These are phyloP conservation scores for Microcos paniculata DNA, from an alignment of 345 rosid species.

Conservation along the genomic window DNA sequence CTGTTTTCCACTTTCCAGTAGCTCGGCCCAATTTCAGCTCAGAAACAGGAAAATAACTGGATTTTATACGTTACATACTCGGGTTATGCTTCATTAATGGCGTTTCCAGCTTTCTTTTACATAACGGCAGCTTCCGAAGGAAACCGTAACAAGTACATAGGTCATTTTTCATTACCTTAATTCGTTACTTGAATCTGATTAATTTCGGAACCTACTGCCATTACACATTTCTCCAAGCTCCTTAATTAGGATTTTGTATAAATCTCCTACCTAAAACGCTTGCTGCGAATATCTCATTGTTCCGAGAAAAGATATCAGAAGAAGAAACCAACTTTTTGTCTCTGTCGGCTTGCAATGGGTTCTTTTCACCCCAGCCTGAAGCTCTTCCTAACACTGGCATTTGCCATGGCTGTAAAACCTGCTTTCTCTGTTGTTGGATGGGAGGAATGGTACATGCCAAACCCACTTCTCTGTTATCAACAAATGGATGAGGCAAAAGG, in stretches of 20 bases:
- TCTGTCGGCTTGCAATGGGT: background rate
- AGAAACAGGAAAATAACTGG: background rate
- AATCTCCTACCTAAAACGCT: background rate
- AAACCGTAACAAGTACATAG: background rate
- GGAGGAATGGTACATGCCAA: background rate
- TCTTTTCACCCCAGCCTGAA: background rate
- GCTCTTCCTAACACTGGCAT: background rate
- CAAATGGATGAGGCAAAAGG: background rate
- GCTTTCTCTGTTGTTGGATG: background rate
- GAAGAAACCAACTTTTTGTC: background rate
- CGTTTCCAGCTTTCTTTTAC: background rate
- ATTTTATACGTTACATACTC: background rate
- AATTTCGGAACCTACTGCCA: background rate
- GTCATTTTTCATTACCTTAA: background rate
- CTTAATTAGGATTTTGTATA: background rate
- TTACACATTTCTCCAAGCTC: background rate
- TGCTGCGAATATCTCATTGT: background rate
- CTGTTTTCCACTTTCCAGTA: background rate
- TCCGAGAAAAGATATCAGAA: background rate
- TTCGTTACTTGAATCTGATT: background rate
- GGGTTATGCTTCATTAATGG: background rate
- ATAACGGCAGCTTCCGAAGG: background rate
- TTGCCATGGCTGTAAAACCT: background rate
- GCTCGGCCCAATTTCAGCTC: background rate
- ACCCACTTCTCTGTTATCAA: background rate